Conservation (phyloP, 2,329 filamentous ascomycete genomes). For the Cladophialophora immunda region DNA sequence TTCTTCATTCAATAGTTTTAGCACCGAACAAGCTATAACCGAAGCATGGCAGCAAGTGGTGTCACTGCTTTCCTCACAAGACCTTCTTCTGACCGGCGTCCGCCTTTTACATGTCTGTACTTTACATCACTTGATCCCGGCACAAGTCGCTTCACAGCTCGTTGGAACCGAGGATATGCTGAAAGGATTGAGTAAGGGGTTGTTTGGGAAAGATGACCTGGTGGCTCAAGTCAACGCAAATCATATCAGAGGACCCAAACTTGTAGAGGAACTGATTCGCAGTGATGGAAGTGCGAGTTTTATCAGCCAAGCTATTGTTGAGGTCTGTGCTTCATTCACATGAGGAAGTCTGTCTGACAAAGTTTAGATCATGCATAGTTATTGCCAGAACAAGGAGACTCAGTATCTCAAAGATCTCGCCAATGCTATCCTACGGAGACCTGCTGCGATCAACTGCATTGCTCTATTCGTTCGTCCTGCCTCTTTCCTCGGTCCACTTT, state of each 20-base stretch:
- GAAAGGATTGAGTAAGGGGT: constrained; percentile 73
- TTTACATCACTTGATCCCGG: constrained; percentile 82
- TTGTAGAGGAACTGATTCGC: constrained; percentile 83
- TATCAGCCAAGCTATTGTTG: constrained; percentile 78
- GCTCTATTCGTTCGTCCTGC: constrained; percentile 67
- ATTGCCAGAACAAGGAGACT: constrained; percentile 68
- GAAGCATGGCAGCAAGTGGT: constrained; percentile 71
- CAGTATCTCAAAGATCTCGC: constrained; percentile 70
- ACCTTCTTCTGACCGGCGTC: constrained; percentile 73
- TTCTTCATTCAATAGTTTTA: constrained; percentile 66
- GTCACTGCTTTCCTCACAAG: constrained; percentile 70
- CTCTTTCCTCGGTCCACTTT: constrained; percentile 66
- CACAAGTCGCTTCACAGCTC: constrained; percentile 78
- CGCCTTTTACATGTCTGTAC: constrained; percentile 92
- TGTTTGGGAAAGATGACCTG: constrained; percentile 79
- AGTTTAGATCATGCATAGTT: constrained; percentile 59
- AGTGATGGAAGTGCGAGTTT: constrained; percentile 93
- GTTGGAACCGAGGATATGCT: constrained; percentile 86
- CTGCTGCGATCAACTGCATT: constrained; percentile 66
- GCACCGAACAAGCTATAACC: constrained; percentile 70
- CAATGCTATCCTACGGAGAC: constrained; percentile 64
- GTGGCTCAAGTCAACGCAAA: constrained; percentile 80
- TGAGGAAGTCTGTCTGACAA: constrained; percentile 17
- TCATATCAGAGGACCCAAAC: constrained; percentile 72
- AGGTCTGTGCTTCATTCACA: constrained; percentile 57